Base-by-base conservation (phyloP, 805 yeast genomes). In the Saturnispora saitoi region DNA sequence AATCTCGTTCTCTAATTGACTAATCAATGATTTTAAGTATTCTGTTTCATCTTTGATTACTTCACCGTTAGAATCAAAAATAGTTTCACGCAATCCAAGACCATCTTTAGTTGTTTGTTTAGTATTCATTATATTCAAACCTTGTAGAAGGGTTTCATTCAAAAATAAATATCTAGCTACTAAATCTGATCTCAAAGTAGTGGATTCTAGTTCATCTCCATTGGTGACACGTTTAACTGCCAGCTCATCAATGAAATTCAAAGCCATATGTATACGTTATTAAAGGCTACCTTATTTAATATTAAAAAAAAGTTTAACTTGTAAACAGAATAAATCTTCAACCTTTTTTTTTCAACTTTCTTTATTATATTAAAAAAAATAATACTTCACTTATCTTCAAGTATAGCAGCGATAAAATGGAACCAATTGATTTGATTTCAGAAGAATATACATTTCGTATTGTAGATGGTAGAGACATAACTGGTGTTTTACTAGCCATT, bases 401-500 rank as follows among this genome's bases (percentile, higher is more conserved):
- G n/a, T n/a, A n/a, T n/a, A n/a, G n/a, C n/a, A n/a, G n/a, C n/a
- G n/a, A 7, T 10, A 19, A 12, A 17, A 45, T 48, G 42, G 42
- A 43, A n/a, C 51, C 68, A 5, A 48, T 61, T 3, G 65, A 72
- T 29, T 60, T 65, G 22, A 62, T 73, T 4, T 64, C 69, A 0
- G 59, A 65, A 28, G 59, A 59, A 3, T 60, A 58, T 50, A 48
- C 54, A 20, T 44, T 66, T 9, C 42, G 56, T 6, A 57, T 65
- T 14, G 50, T 24, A 6, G 70, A 68, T 39, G 66, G 67, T 1
- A 52, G 76, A 20, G 41, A 52, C 1, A 48, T 73, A 10, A 50
- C 52, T 7, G 78, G 78, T 0, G 55, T 58, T 4, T 56, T 73
- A 12, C 66, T 72, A 11, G 72, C 77, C 1, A 56, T 70, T 3